Percentiles rank a stretch among this genome's conserved stretches.
Conservation (phyloP, 805 yeast species). For the Pichia thaimueangensis region DNA sequence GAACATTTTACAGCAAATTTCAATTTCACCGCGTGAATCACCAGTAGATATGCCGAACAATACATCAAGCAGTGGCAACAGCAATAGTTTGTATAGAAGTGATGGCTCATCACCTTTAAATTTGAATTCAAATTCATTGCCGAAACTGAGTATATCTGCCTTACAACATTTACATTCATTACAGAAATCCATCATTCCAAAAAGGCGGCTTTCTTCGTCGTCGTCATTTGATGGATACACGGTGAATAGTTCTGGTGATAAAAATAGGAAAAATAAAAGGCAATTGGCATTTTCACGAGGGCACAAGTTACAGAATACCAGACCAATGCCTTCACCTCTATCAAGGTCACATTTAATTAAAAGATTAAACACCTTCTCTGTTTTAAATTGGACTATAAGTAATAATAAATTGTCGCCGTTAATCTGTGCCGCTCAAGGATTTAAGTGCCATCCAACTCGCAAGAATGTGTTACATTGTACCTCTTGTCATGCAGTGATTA, state of each 20-base stretch:
- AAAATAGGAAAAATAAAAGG: conserved; percentile 4
- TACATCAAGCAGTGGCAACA: too few relatives aligned
- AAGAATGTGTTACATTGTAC: conserved; percentile 31
- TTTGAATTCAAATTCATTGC: not conserved
- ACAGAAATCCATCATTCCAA: conserved; percentile 7
- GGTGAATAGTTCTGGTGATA: not conserved
- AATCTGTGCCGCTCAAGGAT: conserved; percentile 45
- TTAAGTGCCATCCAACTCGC: conserved; percentile 37
- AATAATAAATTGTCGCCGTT: conserved; percentile 36
- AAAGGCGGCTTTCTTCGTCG: conserved; percentile 12
- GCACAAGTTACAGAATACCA: conserved; percentile 1
- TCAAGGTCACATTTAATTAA: conserved; percentile 27
- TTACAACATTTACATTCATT: conserved; percentile 10
- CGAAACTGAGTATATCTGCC: not conserved
- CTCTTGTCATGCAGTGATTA: conserved; percentile 28
- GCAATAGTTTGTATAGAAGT: too few relatives aligned
- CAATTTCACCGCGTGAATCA: conserved; percentile 9
- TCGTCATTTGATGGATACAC: conserved; percentile 19
- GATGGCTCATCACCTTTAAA: too few relatives aligned
- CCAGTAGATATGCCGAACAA: not conserved
- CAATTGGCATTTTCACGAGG: conserved; percentile 8
- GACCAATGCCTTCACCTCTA: conserved; percentile 9
- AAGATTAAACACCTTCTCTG: conserved; percentile 38
- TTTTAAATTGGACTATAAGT: conserved; percentile 41
- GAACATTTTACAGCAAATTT: conserved; percentile 13